Evolutionary conservation across 768 basidiomycete genomes (phyloP).

Genomic region (Suillus fuscotomentosus): DNA sequence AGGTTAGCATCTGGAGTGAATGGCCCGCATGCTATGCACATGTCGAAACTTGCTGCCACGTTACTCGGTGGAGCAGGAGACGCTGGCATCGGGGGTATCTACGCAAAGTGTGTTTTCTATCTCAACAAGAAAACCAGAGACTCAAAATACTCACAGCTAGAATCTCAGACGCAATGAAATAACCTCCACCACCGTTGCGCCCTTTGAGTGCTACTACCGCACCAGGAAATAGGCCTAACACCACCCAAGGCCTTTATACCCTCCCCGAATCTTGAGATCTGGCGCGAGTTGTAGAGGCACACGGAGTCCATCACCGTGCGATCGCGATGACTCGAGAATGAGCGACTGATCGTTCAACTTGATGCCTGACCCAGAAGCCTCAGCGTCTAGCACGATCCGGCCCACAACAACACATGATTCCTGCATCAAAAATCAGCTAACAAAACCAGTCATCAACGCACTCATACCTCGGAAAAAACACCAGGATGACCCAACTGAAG

Average conservation of each 20-base stretch:
- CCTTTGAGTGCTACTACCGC: conserved; percentile 85
- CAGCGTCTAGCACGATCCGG: conserved; percentile 68
- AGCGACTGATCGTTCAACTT: conserved; percentile 78
- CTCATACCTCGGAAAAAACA: conserved; percentile 49
- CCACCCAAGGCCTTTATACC: conserved; percentile 57
- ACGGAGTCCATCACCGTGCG: conserved; percentile 62
- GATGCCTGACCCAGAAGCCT: conserved; percentile 48
- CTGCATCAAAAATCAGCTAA: conserved; percentile 30
- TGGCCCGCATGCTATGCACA: conserved; percentile 82
- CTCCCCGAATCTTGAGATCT: conserved; percentile 63
- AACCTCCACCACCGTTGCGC: conserved; percentile 85
- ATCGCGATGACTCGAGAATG: conserved; percentile 80
- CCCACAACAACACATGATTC: conserved; percentile 71
- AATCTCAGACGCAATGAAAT: conserved; percentile 82
- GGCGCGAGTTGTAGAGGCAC: conserved; percentile 72
- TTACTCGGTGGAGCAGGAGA: conserved; percentile 36
- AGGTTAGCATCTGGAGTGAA: conserved; percentile 81
- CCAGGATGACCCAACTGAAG: conserved; percentile 77
- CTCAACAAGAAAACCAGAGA: background rate
- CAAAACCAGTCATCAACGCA: background rate
- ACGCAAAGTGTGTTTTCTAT: background rate
- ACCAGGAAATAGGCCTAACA: conserved; percentile 84
- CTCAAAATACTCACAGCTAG: conserved; percentile 50
- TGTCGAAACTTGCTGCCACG: conserved; percentile 50
- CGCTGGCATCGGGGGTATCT: conserved; percentile 65